A percentile compares a stretch with the other conserved stretches of the same genome.
phyloP scores from a whole-genome alignment of 2,329 filamentous ascomycete genomes.

The Ascochyta clinopodiicola region DNA sequence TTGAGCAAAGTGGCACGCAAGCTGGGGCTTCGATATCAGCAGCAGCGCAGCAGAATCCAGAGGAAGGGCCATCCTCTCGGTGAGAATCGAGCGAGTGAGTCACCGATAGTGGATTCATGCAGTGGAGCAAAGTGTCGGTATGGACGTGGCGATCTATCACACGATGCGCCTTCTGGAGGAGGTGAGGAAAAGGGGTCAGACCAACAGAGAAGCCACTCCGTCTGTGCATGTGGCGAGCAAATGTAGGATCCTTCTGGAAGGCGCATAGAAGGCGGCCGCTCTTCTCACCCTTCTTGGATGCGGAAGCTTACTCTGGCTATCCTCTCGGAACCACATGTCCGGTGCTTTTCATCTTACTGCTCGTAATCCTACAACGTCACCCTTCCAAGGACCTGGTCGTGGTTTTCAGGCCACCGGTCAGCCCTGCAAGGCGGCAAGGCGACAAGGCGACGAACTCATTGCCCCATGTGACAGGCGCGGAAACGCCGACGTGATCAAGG shows the following conservation, averaged over 20 bases:
- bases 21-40: slow-evolving; percentile 5
- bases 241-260: slow-evolving; percentile 11
- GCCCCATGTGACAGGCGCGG: slow-evolving; percentile 11
- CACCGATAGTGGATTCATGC: neutral
- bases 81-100: slow-evolving; percentile 3
- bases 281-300: slow-evolving; percentile 3
- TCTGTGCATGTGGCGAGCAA: slow-evolving; percentile 19
- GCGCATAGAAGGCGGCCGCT: slow-evolving; percentile 5
- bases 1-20: slow-evolving; percentile 22
- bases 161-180: neutral
- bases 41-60: slow-evolving; percentile 22
- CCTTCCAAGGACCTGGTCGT: slow-evolving; percentile 1
- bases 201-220: slow-evolving; percentile 5
- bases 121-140: neutral
- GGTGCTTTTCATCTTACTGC: slow-evolving; percentile 1
- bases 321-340: slow-evolving; percentile 1
- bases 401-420: slow-evolving; percentile 5
- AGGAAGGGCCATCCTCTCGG: neutral
- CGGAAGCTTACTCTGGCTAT: slow-evolving; percentile 2
- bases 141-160: neutral
- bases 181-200: slow-evolving; percentile 5
- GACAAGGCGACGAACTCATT: slow-evolving; percentile 6
- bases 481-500: slow-evolving; percentile 1
- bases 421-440: slow-evolving; percentile 8
- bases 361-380: slow-evolving; percentile 10